Evolutionary conservation across 805 yeast genomes (phyloP), one percentile per base, ranked within the genome.

Genomic region (Metschnikowia santaceciliae): DNA sequence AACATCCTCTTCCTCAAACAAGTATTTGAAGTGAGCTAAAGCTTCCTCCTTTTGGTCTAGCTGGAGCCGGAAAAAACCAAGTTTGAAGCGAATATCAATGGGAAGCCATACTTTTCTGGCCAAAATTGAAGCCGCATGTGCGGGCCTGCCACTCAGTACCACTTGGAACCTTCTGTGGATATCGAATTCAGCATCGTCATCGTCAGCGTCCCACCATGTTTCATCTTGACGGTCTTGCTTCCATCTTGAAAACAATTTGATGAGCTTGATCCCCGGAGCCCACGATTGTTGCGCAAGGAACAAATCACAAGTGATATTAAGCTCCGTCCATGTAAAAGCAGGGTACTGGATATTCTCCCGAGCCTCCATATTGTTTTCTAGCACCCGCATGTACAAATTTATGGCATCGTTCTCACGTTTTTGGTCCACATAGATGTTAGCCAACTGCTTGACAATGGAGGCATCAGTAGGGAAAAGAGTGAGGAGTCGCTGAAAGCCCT

Each of bases 181-280:
- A 64, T 92, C 97, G 68, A 86, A 92, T 66, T 92, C 98, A 0
- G 88, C 71, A 65, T 92, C 98, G 55, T 83, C 84, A 14, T 69
- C 71, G 4, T 60, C 57, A 6, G 80, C 84, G 54, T 82, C 83
- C 92, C 92, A 87, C 72, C 80, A 83, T 0, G 67, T 65, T 61
- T 86, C 88, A 30, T 70, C 71, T 38, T 76, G 81, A 55, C 99
- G 78, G 13, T 72, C 73, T 52, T 86, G 90, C 14, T 92, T 79
- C 94, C 96, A 90, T 54, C 99, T 73, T 0, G 96, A 81, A 10
- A 88, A 86, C 30, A 77, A 70, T 58, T 86, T 86, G 32, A 90
- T 78, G 0, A 83, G 74, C 50, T 77, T 78, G 15, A 90, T 77
- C 1, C 91, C 94, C 10, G 79, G 71, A 8, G 65, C 65, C 76